Percentiles rank a stretch among this genome's conserved stretches.
phyloP scores from a whole-genome alignment of 345 rosid genomes.

The Rhodomyrtus tomentosa region DNA sequence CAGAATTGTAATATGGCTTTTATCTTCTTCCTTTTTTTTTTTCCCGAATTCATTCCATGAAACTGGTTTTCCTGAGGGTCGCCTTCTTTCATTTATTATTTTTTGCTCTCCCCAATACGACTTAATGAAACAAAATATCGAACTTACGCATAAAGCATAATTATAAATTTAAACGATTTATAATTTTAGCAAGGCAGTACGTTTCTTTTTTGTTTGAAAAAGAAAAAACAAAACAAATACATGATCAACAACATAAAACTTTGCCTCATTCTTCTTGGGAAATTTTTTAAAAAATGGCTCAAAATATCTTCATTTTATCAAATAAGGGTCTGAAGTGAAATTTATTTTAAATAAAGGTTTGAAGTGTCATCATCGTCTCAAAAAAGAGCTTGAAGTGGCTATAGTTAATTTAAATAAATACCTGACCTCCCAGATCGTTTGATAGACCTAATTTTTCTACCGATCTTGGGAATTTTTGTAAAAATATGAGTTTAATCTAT shows the following conservation, averaged over 20 bases:
- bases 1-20: background rate
- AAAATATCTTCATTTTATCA: too few relatives aligned
- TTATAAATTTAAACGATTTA: background rate
- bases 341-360: too few relatives aligned
- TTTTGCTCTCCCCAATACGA: background rate
- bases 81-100: background rate
- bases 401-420: too few relatives aligned
- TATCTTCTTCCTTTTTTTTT: too few relatives aligned
- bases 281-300: too few relatives aligned
- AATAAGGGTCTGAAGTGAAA: too few relatives aligned
- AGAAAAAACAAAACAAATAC: background rate
- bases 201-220: background rate
- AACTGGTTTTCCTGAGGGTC: accelerated
- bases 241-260: background rate
- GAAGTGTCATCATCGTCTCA: too few relatives aligned
- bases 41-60: background rate
- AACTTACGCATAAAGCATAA: background rate
- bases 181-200: background rate
- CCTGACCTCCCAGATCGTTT: too few relatives aligned
- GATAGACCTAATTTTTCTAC: too few relatives aligned
- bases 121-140: background rate
- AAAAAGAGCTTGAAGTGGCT: too few relatives aligned
- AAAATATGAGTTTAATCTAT: too few relatives aligned
- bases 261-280: background rate
- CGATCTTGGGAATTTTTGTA: too few relatives aligned